These are phyloP conservation scores for Leptographium procerum DNA, from an alignment of 2,329 filamentous ascomycete species.

Conservation along the genomic window DNA sequence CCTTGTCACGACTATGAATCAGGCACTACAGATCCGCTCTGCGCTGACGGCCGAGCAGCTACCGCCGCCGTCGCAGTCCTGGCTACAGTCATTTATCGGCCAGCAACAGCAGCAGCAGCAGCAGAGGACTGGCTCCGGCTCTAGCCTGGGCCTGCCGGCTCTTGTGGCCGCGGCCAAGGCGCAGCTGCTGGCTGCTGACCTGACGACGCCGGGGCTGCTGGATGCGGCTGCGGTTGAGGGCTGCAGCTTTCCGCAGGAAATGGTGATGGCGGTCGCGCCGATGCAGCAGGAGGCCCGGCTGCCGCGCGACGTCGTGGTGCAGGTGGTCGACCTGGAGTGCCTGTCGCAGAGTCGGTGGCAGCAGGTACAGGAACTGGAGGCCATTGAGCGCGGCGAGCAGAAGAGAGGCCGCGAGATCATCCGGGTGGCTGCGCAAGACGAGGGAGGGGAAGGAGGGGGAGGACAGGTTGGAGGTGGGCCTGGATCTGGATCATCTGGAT, in stretches of 20 bases:
- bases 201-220: slow-evolving; percentile 49
- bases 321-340: slow-evolving; percentile 80
- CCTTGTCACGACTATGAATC: slow-evolving; percentile 18
- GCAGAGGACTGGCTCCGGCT: slow-evolving; percentile 31
- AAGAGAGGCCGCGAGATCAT: slow-evolving; percentile 73
- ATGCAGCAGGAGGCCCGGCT: slow-evolving; percentile 45
- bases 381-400: slow-evolving; percentile 59
- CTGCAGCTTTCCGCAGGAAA: slow-evolving; percentile 40
- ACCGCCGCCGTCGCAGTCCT: slow-evolving; percentile 40
- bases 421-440: slow-evolving; percentile 43
- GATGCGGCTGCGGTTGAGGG: slow-evolving; percentile 24
- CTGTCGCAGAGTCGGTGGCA: slow-evolving; percentile 71
- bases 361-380: slow-evolving; percentile 73
- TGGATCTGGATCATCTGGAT: too few species aligned
- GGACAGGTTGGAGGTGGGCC: too few species aligned
- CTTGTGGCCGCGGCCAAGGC: slow-evolving; percentile 71
- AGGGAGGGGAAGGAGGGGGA: slow-evolving; percentile 22
- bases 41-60: slow-evolving; percentile 42
- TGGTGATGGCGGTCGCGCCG: slow-evolving; percentile 32
- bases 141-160: slow-evolving; percentile 57
- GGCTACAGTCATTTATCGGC: slow-evolving; percentile 52
- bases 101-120: slow-evolving; percentile 15
- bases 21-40: slow-evolving; percentile 37
- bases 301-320: slow-evolving; percentile 54
- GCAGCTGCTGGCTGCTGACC: slow-evolving; percentile 67